Percentiles rank a stretch among this genome's conserved stretches.
phyloP scores from a whole-genome alignment of 2,329 filamentous ascomycete genomes.

The Clonostachys byssicola region DNA sequence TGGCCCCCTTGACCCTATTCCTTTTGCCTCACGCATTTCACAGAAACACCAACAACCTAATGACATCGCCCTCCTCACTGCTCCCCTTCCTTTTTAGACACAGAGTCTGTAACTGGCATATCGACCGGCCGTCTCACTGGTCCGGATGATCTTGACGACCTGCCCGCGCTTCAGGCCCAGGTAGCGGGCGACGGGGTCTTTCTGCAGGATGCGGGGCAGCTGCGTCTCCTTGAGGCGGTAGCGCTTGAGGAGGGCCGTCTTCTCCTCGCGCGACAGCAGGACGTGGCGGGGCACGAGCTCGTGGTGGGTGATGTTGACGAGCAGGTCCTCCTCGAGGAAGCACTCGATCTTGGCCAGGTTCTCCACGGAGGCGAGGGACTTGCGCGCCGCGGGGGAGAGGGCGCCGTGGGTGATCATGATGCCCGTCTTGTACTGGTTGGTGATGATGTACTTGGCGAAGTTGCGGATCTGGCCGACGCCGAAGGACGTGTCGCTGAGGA shows the following conservation, averaged over 20 bases:
- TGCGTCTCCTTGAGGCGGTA: slow-evolving; percentile 98
- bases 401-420: slow-evolving; percentile 83
- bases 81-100: slow-evolving; percentile 37
- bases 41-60: not conserved
- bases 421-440: slow-evolving; percentile 81
- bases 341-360: slow-evolving; percentile 81
- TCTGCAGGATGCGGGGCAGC: slow-evolving; percentile 84
- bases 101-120: slow-evolving; percentile 90
- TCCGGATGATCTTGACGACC: slow-evolving; percentile 97
- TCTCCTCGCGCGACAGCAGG: slow-evolving; percentile 85
- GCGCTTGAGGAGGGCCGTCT: slow-evolving; percentile 75
- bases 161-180: slow-evolving; percentile 85
- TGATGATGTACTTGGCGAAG: slow-evolving; percentile 78
- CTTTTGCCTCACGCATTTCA: too few relatives aligned
- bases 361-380: slow-evolving; percentile 75
- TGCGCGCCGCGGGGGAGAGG: slow-evolving; percentile 82
- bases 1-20: not conserved
- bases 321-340: slow-evolving; percentile 90
- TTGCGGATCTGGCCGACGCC: slow-evolving; percentile 89
- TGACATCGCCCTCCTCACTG: not conserved
- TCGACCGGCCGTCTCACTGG: slow-evolving; percentile 89
- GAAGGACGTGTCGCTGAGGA: slow-evolving; percentile 73
- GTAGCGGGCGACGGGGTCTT: slow-evolving; percentile 90
- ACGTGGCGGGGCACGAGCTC: slow-evolving; percentile 95
- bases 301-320: slow-evolving; percentile 98